phyloP scores from a whole-genome alignment of 768 basidiomycete species.

The Suillus variegatus region DNA sequence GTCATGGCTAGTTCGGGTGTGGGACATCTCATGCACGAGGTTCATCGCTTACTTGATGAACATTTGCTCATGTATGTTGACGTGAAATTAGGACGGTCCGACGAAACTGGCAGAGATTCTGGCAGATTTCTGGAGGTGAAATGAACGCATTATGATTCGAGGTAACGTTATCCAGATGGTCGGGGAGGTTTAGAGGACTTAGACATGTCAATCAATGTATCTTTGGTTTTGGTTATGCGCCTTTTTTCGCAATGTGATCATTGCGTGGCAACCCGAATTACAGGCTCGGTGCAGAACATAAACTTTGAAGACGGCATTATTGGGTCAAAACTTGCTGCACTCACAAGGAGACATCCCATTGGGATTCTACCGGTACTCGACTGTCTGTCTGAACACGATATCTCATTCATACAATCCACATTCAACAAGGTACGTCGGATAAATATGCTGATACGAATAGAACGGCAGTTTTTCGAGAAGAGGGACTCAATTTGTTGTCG shows the following conservation, averaged over 20 bases:
- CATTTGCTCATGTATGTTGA: not conserved
- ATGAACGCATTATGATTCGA: slow-evolving; percentile 70
- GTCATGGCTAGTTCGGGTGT: slow-evolving; percentile 70
- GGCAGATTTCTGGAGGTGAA: slow-evolving; percentile 89
- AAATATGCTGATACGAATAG: no score
- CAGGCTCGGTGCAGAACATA: not conserved
- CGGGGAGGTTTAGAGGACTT: slow-evolving; percentile 41
- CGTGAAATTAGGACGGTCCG: slow-evolving; percentile 74
- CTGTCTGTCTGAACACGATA: no score
- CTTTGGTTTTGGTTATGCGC: not conserved
- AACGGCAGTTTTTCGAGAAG: no score
- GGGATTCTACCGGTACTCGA: no score
- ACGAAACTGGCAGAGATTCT: slow-evolving; percentile 75
- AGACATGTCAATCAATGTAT: not conserved
- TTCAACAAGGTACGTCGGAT: no score
- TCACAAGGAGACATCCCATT: no score
- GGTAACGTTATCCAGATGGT: slow-evolving; percentile 50
- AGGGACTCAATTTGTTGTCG: no score
- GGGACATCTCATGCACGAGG: slow-evolving; percentile 95
- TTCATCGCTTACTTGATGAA: slow-evolving; percentile 34
- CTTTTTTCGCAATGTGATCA: not conserved
- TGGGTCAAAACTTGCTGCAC: no score
- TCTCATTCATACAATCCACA: no score
- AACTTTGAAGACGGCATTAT: not conserved
- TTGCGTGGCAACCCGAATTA: no score